A percentile compares a stretch with the other conserved stretches of the same genome.
Evolutionary conservation across 2,329 filamentous ascomycete species (phyloP).

Genomic region (Colletotrichum cereale): DNA sequence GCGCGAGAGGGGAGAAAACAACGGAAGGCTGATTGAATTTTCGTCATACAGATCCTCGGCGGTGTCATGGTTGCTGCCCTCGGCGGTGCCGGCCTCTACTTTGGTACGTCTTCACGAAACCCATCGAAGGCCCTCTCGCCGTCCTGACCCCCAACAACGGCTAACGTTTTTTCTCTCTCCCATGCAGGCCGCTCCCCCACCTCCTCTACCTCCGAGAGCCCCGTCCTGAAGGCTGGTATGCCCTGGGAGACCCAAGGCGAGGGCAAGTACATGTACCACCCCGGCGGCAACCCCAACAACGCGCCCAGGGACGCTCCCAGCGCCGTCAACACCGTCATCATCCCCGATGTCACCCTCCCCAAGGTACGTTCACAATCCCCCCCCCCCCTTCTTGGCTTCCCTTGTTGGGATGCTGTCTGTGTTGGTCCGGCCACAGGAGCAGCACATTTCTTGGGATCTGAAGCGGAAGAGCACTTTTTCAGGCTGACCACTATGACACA

Average conservation of each 20-base stretch:
- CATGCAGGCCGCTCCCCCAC: slow-evolving; percentile 84
- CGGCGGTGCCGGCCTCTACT: slow-evolving; percentile 90
- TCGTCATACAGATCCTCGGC: slow-evolving; percentile 78
- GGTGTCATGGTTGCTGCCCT: slow-evolving; percentile 92
- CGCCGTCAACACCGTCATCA: slow-evolving; percentile 93
- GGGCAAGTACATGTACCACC: slow-evolving; percentile 84
- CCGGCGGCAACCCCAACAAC: slow-evolving; percentile 82
- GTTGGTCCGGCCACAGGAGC: neutral
- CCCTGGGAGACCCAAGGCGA: slow-evolving; percentile 81
- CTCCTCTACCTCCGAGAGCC: slow-evolving; percentile 82
- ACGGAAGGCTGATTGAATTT: slow-evolving; percentile 30
- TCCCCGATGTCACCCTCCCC: slow-evolving; percentile 93
- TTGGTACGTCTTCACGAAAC: slow-evolving; percentile 66
- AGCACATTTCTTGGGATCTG: neutral
- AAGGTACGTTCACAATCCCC: slow-evolving; percentile 68
- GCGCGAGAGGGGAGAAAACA: neutral
- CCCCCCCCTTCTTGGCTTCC: too few relatives aligned
- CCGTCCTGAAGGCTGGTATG: slow-evolving; percentile 84
- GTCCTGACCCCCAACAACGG: slow-evolving; percentile 22
- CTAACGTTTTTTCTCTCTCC: neutral
- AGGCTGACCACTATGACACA: slow-evolving; percentile 52
- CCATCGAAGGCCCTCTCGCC: slow-evolving; percentile 33
- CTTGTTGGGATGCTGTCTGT: neutral
- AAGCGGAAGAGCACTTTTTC: neutral
- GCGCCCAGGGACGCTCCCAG: slow-evolving; percentile 90